Base-by-base conservation (phyloP, 768 basidiomycete species). In the Agrocybe chaxingu region DNA sequence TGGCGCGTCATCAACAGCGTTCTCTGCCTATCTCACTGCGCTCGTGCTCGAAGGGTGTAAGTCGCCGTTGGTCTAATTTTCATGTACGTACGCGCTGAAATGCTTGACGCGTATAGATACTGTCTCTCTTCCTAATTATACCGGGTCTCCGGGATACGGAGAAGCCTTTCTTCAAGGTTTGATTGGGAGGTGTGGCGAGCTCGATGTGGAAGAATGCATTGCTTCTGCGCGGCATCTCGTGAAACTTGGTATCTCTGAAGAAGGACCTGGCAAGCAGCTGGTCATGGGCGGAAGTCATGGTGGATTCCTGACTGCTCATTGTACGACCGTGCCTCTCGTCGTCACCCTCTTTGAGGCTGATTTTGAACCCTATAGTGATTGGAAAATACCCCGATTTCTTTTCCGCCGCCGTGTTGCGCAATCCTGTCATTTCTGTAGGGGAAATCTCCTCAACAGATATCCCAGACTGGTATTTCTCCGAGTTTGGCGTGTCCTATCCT, bases 261-360 rank as follows among this genome's bases (percentile, higher is more conserved):
- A 71, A 10, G 78, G 75, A 1, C 65, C 66, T 11, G 81, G 79
- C 6, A 78, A 76, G 53, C 76, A 81, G 45, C 71, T 85, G 30
- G 60, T 87, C 1, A 68, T 68, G 45, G 87, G 87, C 4, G 87
- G 87, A 36, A 84, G 81, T 41, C 88, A 90, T 52, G 86, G 86
- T 0, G 87, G 87, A 1, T 88, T 84, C 61, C 68, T 87, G 10
- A 54, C 75, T 1, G 77, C 73, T 0, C 84, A 85, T 57, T 66
- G 82, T 85, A 57, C 55, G 82, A 70, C 16, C 16, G 13, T 52
- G 30, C 6, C 11, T 12, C 12, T 34, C 42, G 24, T 36, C n/a
- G 9, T 24, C 13, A 13, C 7, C 9, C 36, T 7, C 41, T 16
- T 24, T n/a, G 48, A 37, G 30, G 11, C 1, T 18, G 12, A 44